Evolutionary conservation across 192 early-diverging fungal genomes (phyloP).

Genomic region (Podila horticola): DNA sequence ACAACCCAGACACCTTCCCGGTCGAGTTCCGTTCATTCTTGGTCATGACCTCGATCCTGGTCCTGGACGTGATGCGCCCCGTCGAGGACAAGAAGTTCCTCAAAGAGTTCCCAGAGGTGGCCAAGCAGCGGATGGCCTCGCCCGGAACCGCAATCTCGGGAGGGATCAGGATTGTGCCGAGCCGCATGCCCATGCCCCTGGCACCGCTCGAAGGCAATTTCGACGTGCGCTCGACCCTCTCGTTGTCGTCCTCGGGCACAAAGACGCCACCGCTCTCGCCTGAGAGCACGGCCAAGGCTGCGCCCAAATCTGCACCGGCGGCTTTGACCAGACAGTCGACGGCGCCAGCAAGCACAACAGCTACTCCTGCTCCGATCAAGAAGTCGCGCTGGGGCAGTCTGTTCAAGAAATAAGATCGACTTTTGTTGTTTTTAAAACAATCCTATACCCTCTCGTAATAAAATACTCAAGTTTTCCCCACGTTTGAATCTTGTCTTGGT

Average conservation of each 20-base stretch:
- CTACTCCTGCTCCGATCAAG: background rate
- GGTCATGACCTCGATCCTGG: conserved; percentile 18
- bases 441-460: too few species aligned
- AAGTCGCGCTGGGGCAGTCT: conserved; percentile 38
- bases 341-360: background rate
- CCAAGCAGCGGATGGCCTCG: background rate
- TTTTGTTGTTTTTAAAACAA: too few species aligned
- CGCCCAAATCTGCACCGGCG: background rate
- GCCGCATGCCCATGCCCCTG: too few species aligned
- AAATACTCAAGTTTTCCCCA: too few species aligned
- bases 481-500: too few species aligned
- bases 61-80: conserved; percentile 35
- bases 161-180: conserved; percentile 1
- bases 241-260: background rate
- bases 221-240: background rate
- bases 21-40: conserved; percentile 32
- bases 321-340: background rate
- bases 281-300: background rate
- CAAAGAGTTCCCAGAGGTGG: conserved; percentile 20
- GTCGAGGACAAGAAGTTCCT: conserved; percentile 31
- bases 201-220: background rate
- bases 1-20: conserved; percentile 47
- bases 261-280: background rate
- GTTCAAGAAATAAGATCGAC: conserved; percentile 28
- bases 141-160: background rate